These are phyloP conservation scores for Neurospora cerealis DNA, from an alignment of 495 filamentous ascomycete species.

Conservation along the genomic window DNA sequence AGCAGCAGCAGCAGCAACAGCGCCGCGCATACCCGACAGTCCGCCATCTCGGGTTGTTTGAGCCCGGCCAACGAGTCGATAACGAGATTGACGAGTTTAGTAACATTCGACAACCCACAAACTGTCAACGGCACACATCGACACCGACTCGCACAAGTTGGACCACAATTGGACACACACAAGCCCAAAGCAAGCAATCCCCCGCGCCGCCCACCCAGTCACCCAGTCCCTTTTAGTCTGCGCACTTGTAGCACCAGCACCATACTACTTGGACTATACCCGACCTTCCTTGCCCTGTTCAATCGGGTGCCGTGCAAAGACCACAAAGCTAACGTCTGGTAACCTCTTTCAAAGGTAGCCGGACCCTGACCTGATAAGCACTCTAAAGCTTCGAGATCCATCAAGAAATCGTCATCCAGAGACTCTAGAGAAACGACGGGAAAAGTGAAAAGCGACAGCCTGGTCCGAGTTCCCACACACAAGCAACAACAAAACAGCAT, in stretches of 20 bases:
- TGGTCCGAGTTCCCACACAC: neutral
- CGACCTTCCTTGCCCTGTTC: neutral
- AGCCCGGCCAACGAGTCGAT: neutral
- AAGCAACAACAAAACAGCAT: neutral
- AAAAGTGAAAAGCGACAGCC: neutral
- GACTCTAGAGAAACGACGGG: neutral
- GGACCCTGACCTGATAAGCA: neutral
- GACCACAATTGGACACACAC: neutral
- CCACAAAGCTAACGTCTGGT: neutral
- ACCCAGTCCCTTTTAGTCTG: neutral
- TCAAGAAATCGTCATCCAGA: neutral
- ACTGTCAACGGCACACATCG: neutral
- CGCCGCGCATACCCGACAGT: neutral
- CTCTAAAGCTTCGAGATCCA: neutral
- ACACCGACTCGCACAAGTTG: neutral
- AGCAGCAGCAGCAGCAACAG: slow-evolving; percentile 13
- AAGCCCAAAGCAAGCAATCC: neutral
- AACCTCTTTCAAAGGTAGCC: neutral
- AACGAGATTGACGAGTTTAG: neutral
- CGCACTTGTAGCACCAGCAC: neutral
- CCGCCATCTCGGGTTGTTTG: neutral
- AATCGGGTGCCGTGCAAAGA: neutral
- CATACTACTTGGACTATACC: neutral
- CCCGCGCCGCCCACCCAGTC: neutral
- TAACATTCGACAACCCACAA: neutral